phyloP scores from a whole-genome alignment of 225 moss, liverwort and hornwort genomes.

The Lunularia cruciata region DNA sequence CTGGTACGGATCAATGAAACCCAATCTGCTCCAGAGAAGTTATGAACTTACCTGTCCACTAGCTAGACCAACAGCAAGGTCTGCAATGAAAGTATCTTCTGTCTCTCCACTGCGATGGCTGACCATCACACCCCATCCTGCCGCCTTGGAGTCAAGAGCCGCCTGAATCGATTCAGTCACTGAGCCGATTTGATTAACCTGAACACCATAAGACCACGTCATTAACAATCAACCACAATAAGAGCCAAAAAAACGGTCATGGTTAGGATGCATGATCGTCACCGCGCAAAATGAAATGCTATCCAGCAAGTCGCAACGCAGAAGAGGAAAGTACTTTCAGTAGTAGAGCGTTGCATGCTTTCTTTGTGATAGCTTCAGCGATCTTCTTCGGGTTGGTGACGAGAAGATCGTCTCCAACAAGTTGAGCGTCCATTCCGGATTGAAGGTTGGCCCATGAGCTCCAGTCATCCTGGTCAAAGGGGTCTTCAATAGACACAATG shows the following conservation, averaged over 20 bases:
- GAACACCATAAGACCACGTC: too few relatives aligned
- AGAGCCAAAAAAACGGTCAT: too few relatives aligned
- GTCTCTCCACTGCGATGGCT: conserved; percentile 99
- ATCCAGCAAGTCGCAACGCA: neutral
- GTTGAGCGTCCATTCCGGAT: conserved; percentile 66
- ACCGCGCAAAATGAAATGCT: neutral
- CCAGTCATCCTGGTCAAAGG: conserved; percentile 99
- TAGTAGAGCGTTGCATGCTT: conserved; percentile 89
- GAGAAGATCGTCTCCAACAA: conserved; percentile 89
- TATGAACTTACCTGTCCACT: conserved; percentile 65
- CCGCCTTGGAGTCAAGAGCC: conserved; percentile 83
- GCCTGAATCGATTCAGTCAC: conserved; percentile 98
- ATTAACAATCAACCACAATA: too few relatives aligned
- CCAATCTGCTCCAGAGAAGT: neutral
- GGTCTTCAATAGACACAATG: conserved; percentile 94
- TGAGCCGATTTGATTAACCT: conserved; percentile 95
- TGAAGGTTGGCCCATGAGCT: conserved; percentile 79
- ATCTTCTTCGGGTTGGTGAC: conserved; percentile 98
- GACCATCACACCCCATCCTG: conserved; percentile 99
- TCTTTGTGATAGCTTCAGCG: conserved; percentile 80
- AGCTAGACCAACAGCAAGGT: conserved; percentile 83
- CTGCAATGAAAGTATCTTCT: conserved; percentile 97
- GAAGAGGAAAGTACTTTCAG: conserved; percentile 54
- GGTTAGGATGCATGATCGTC: too few relatives aligned
- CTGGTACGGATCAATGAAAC: neutral